phyloP scores from a whole-genome alignment of 1,139 yeast species.

The Saccharomyces pastorianus region DNA sequence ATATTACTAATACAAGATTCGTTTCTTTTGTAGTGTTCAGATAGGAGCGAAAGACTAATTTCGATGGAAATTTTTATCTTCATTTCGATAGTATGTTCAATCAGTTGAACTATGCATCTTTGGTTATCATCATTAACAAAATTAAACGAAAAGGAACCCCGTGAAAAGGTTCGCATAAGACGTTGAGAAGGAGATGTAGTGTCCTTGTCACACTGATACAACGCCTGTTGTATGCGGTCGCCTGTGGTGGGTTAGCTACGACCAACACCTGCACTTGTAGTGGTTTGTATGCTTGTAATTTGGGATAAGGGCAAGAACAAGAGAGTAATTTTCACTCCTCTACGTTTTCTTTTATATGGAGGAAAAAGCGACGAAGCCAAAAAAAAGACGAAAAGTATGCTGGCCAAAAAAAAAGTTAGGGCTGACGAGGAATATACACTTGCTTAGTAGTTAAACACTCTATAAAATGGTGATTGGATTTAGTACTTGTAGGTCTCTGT shows the following conservation, averaged over 20 bases:
- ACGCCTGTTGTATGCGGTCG: background rate
- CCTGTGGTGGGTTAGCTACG: background rate
- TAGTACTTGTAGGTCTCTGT: conserved; percentile 1
- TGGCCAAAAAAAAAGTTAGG: background rate
- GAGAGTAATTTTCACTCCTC: background rate
- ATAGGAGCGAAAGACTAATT: conserved; percentile 36
- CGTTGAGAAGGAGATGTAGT: background rate
- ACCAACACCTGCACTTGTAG: background rate
- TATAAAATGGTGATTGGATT: background rate
- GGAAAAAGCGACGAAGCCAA: background rate
- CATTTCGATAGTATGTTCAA: conserved; percentile 19
- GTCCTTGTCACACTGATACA: background rate
- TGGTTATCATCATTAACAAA: conserved; percentile 23
- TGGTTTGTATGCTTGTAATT: background rate
- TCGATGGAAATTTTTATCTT: conserved; percentile 31
- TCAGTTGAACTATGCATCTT: conserved; percentile 35
- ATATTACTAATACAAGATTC: background rate
- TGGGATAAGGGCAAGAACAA: background rate
- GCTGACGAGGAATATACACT: background rate
- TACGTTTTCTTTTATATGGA: background rate
- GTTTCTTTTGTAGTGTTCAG: conserved; percentile 21
- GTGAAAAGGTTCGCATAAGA: background rate
- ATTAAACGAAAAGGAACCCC: background rate
- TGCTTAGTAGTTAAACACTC: background rate
- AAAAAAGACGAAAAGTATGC: background rate